Evolutionary conservation across 257 asterid genomes (phyloP), one percentile per base, ranked within the genome.

Genomic region (Linaria vulgaris): DNA sequence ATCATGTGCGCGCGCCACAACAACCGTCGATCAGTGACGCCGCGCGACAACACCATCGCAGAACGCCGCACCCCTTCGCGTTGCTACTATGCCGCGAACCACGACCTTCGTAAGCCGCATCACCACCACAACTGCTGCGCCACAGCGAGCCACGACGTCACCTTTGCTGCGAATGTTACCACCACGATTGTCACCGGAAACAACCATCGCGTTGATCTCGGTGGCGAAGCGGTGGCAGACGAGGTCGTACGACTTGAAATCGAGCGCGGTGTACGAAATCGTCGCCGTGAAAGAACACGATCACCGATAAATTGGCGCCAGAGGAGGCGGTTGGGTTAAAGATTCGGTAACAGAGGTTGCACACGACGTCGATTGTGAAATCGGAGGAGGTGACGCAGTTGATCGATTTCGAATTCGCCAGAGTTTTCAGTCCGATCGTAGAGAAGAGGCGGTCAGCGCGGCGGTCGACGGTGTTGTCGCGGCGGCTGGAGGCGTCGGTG

Each of bases 211-310:
- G 15, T 85, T 79, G 27, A 70, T 5, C 61, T 72, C 52, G 22
- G 86, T 61, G 0, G 94, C 88, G 54, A 89, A 80, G 0, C 95
- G 91, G 8, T 91, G 88, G 72, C 94, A 82, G 1, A 89, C 95
- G 43, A 61, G 62, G 74, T 89, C 89, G 80, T 89, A 89, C 19
- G 52, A 39, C 67, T 53, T 78, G 61, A 60, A 63, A 74, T 85
- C 86, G 0, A 94, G 72, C 38, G 77, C 46, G 82, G 25, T 65
- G 84, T 21, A 73, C 90, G 67, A 88, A 88, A 0, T 95, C 96
- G 9, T 95, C 95, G 37, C 96, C 96, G 77, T 89, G 96, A 69
- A 84, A 86, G 87, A 89, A 89, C 22, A 89, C 81, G 2, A 89
- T 30, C 14, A 89, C 79, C 34, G 90, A 87, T 34, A 83, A 67